A percentile compares a stretch with the other conserved stretches of the same genome.
These are phyloP conservation scores for Leucocoprinus gongylophorus DNA, from an alignment of 1,284 basidiomycete genomes.

Conservation along the genomic window DNA sequence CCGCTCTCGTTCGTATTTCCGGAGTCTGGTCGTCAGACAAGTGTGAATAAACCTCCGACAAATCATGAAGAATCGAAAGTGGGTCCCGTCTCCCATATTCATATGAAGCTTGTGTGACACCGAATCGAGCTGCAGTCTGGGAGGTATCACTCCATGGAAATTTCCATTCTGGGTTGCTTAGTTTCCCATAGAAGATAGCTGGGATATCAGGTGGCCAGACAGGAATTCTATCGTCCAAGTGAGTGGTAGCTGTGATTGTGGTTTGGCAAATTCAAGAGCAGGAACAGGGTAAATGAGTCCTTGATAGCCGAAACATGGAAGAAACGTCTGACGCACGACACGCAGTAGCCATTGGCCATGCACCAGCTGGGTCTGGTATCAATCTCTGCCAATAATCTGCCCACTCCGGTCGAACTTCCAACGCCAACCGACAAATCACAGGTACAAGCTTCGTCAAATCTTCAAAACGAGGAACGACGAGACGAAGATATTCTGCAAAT, in stretches of 20 bases:
- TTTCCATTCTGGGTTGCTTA: conserved; percentile 62
- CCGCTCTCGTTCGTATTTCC: conserved; percentile 54
- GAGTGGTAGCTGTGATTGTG: conserved; percentile 23
- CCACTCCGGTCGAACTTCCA: conserved; percentile 70
- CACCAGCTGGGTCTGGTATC: conserved; percentile 49
- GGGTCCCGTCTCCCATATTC: conserved; percentile 56
- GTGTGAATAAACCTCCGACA: conserved; percentile 49
- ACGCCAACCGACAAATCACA: conserved; percentile 62
- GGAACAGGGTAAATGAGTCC: too few species aligned
- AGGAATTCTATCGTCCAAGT: conserved; percentile 55
- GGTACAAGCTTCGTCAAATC: conserved; percentile 56
- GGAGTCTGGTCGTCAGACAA: conserved; percentile 45
- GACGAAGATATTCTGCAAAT: conserved; percentile 63
- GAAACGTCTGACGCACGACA: conserved; percentile 32
- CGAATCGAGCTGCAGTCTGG: conserved; percentile 43
- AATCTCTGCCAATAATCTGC: conserved; percentile 82
- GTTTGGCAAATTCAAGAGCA: neutral
- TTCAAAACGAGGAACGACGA: conserved; percentile 46
- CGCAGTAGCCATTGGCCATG: conserved; percentile 47
- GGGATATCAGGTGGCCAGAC: conserved; percentile 65
- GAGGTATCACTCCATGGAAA: conserved; percentile 47
- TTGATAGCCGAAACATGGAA: neutral
- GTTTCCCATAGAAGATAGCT: conserved; percentile 54
- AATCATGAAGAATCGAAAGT: conserved; percentile 40
- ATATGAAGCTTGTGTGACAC: conserved; percentile 44